A percentile compares a stretch with the other conserved stretches of the same genome.
phyloP scores from a whole-genome alignment of 2,329 filamentous ascomycete genomes.

The Alternaria sp. region DNA sequence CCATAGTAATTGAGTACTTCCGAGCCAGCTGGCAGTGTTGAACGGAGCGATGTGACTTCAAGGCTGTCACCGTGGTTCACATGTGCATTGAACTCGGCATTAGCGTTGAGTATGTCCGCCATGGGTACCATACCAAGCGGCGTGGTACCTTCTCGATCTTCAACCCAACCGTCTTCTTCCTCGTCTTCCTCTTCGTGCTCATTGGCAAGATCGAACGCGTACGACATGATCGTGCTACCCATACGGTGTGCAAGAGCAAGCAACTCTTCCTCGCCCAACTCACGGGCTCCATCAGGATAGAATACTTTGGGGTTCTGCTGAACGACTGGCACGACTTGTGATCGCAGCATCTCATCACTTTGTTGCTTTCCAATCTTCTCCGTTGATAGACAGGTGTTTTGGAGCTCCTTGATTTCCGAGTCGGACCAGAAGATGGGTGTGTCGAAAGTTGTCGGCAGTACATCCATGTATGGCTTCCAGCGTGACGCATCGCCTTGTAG shows the following conservation, averaged over 20 bases:
- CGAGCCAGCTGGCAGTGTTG: constrained; percentile 13
- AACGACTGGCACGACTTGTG: constrained; percentile 26
- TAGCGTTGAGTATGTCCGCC: constrained; percentile 35
- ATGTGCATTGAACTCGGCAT: constrained; percentile 37
- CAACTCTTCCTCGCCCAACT: constrained; percentile 19
- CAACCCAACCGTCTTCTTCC: constrained; percentile 35
- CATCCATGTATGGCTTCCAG: constrained; percentile 36
- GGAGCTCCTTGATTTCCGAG: constrained; percentile 28
- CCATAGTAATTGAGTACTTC: constrained; percentile 38
- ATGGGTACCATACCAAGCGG: constrained; percentile 38
- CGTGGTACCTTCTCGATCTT: constrained; percentile 32
- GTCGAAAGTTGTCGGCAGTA: constrained; percentile 30
- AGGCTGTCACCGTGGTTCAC: constrained; percentile 32
- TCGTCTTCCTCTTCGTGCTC: constrained; percentile 26
- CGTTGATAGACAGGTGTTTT: constrained; percentile 27
- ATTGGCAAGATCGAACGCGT: constrained; percentile 34
- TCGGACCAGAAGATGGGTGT: constrained; percentile 35
- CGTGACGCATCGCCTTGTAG: constrained; percentile 28
- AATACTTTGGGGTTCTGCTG: constrained; percentile 18
- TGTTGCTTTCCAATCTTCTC: constrained; percentile 34
- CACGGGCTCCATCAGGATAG: constrained; percentile 10
- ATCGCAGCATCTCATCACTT: constrained; percentile 27
- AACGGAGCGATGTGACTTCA: constrained; percentile 6
- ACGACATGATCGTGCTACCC: constrained; percentile 36
- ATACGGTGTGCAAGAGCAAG: constrained; percentile 32